These are phyloP conservation scores for Naganishia kalamii DNA, from an alignment of 768 basidiomycete species.

Conservation along the genomic window DNA sequence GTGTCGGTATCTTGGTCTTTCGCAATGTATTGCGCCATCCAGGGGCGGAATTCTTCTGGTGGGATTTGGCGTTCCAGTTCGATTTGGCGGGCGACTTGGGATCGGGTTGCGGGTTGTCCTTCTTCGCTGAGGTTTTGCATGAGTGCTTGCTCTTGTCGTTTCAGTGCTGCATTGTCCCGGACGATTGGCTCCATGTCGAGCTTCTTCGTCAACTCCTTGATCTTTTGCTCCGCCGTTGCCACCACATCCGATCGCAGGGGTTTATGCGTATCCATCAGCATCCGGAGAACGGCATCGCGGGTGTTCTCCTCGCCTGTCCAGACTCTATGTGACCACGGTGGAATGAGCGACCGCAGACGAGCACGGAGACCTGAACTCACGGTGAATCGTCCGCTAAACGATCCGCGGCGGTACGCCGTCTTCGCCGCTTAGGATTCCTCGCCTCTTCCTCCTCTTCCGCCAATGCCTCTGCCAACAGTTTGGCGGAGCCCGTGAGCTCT, in stretches of 20 bases:
- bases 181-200: conserved; percentile 49
- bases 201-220: conserved; percentile 32
- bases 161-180: conserved; percentile 34
- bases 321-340: conserved; percentile 38
- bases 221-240: conserved; percentile 43
- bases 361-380: not conserved
- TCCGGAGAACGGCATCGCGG: conserved; percentile 66
- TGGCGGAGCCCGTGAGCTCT: conserved; percentile 44
- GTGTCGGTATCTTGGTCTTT: conserved; percentile 16
- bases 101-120: not conserved
- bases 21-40: conserved; percentile 23
- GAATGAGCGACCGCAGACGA: not conserved
- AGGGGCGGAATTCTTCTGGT: conserved; percentile 21
- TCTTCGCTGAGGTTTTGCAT: not conserved
- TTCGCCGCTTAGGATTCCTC: not conserved
- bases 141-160: conserved; percentile 43
- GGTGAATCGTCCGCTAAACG: not conserved
- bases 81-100: not conserved
- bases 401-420: not conserved
- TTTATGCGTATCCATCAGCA: conserved; percentile 82
- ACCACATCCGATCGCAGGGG: conserved; percentile 59
- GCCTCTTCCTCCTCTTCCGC: conserved; percentile 40
- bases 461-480: conserved; percentile 62
- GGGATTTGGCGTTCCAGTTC: conserved; percentile 16
- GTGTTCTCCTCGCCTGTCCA: conserved; percentile 73